Evolutionary conservation across 164 flowering plant genomes (phyloP), one percentile per base, ranked within the genome.

Genomic region (Magnolia kwangsiensis): DNA sequence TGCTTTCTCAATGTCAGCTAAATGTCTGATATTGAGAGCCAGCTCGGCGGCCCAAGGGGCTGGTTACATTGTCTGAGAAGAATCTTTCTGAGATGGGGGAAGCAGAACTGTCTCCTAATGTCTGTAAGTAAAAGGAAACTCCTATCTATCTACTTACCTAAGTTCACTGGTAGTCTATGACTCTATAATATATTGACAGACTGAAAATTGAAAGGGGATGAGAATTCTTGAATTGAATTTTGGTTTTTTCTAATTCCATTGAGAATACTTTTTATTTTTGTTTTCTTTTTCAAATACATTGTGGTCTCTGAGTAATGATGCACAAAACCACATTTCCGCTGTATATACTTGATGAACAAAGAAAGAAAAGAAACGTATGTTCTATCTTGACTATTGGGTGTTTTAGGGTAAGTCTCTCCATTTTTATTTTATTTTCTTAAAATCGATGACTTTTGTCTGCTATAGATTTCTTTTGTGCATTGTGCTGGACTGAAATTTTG

Each of bases 61-160:
- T 65, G 21, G 68, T 29, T 65, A 59, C 50, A 37, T 9, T 73
- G 49, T 3, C 58, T 19, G 64, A 76, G 78, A 75, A 49, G 31
- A 37, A 63, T 37, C 68, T 65, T 23, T 68, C 27, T 74, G 73
- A 76, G 2, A 11, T 76, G 74, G 75, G 23, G 23, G 49, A 37
- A 27, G 68, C 75, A 74, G 80, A 72, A 50, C 55, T 50, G 51
- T 76, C 69, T 75, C 59, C 74, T 75, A 61, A 74, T 50, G 49
- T 37, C 50, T 85, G 87, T 85, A 83, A 80, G 83, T 85, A 81
- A 74, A 75, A 79, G 74, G 84, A 72, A 74, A 72, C 58, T 29
- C 49, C 14, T 27, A 51, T 31, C 27, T 10, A 58, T 73, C 37
- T 8, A 58, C 61, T 24, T 59, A 37, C 45, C 29, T n/a, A 5